phyloP scores from a whole-genome alignment of 169 alveolate species.

The Plasmodium chabaudi region DNA sequence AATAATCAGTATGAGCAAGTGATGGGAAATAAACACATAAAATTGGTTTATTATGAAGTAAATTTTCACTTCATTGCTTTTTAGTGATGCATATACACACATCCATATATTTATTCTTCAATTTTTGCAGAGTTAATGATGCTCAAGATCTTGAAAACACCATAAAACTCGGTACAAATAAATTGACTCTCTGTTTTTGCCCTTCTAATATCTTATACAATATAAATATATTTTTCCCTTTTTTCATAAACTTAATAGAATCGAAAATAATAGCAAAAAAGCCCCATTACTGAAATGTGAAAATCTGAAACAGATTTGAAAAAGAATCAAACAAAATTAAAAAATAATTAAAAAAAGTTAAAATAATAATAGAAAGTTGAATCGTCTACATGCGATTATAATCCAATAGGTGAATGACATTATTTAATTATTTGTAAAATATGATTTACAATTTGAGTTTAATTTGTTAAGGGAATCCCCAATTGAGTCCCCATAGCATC shows the following conservation, averaged over 20 bases:
- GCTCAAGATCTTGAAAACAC: conserved; percentile 57
- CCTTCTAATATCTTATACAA: not conserved
- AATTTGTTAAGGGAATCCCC: too few species aligned
- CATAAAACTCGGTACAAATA: conserved; percentile 41
- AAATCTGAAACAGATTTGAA: not conserved
- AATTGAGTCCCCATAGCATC: too few species aligned
- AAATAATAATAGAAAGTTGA: not conserved
- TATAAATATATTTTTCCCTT: not conserved
- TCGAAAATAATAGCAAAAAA: conserved; percentile 48
- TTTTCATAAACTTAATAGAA: conserved; percentile 18
- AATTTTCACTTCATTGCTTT: too few species aligned
- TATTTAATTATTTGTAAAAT: not conserved
- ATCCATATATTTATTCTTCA: not conserved
- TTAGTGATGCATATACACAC: too few species aligned
- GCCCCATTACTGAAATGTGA: conserved; percentile 8
- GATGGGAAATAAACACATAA: not conserved
- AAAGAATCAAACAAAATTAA: not conserved
- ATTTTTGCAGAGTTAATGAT: conserved; percentile 47
- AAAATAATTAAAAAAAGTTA: conserved; percentile 10
- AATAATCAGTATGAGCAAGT: not conserved
- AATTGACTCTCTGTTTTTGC: not conserved
- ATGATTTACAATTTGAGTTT: not conserved
- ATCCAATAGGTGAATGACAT: too few species aligned
- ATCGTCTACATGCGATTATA: too few species aligned
- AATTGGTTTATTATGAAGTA: too few species aligned